A percentile compares a stretch with the other conserved stretches of the same genome.
These are phyloP conservation scores for Penicillium sp. DNA, from an alignment of 2,329 filamentous ascomycete species.

Conservation along the genomic window DNA sequence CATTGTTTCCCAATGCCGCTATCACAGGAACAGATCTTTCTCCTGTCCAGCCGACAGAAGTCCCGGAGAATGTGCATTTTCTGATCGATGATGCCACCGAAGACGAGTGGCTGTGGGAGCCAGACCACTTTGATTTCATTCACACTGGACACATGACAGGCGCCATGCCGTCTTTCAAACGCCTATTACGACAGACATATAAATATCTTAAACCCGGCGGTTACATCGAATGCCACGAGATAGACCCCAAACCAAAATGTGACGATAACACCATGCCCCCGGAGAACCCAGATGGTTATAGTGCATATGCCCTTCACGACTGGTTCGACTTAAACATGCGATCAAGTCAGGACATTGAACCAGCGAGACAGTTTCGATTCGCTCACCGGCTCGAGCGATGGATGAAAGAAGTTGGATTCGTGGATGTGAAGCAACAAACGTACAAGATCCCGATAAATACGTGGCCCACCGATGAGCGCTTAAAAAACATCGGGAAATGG, in stretches of 20 bases:
- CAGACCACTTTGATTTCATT: conserved; percentile 52
- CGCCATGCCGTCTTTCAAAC: conserved; percentile 52
- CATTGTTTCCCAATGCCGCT: conserved; percentile 50
- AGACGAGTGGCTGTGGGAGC: conserved; percentile 53
- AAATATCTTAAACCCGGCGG: conserved; percentile 53
- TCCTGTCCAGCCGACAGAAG: conserved; percentile 59
- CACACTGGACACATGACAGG: conserved; percentile 56
- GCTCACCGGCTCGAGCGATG: conserved; percentile 50
- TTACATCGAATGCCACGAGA: conserved; percentile 44
- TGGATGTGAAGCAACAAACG: conserved; percentile 50
- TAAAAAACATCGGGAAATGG: conserved; percentile 48
- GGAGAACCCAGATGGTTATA: conserved; percentile 37
- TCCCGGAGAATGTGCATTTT: conserved; percentile 69
- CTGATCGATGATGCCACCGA: conserved; percentile 63
- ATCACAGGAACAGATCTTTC: conserved; percentile 62
- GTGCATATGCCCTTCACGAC: conserved; percentile 40
- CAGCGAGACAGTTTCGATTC: conserved; percentile 47
- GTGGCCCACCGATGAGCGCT: conserved; percentile 47
- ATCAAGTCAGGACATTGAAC: conserved; percentile 42
- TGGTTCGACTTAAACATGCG: conserved; percentile 44
- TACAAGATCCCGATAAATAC: conserved; percentile 50
- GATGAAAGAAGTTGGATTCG: conserved; percentile 54
- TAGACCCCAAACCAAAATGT: conserved; percentile 45
- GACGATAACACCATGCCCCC: conserved; percentile 51
- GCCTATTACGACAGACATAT: conserved; percentile 50